Evolutionary conservation across 2,329 filamentous ascomycete species (phyloP).

Genomic region (Colletotrichum theobromicola): DNA sequence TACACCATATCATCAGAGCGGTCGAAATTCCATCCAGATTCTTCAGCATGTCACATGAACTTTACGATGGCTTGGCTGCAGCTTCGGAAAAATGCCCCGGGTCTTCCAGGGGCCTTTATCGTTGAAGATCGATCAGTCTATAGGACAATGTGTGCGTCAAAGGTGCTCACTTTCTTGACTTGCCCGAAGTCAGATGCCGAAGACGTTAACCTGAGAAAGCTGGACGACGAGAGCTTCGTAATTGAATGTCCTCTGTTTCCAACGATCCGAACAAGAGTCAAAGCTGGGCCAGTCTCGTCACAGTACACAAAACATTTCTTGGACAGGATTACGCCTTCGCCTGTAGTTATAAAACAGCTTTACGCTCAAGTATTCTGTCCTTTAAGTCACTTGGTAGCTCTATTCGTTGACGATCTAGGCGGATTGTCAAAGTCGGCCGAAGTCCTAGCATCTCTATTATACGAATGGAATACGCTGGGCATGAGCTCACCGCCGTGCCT

Average conservation of each 20-base stretch:
- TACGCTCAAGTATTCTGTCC: background rate
- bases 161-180: background rate
- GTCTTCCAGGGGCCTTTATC: background rate
- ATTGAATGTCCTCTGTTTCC: background rate
- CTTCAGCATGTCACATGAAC: background rate
- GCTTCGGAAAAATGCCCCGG: background rate
- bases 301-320: background rate
- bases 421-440: background rate
- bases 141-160: background rate
- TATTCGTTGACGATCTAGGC: background rate
- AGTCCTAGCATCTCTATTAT: background rate
- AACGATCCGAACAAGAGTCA: background rate
- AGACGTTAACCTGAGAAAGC: background rate
- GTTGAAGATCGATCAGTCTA: background rate
- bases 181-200: background rate
- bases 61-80: background rate
- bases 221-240: background rate
- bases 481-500: background rate
- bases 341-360: background rate
- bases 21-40: background rate
- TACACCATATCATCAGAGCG: background rate
- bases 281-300: background rate
- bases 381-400: background rate
- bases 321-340: background rate
- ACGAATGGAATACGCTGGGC: background rate